Base-by-base conservation (phyloP, 2,329 filamentous ascomycete genomes). In the Cladosporium cucumerinum region DNA sequence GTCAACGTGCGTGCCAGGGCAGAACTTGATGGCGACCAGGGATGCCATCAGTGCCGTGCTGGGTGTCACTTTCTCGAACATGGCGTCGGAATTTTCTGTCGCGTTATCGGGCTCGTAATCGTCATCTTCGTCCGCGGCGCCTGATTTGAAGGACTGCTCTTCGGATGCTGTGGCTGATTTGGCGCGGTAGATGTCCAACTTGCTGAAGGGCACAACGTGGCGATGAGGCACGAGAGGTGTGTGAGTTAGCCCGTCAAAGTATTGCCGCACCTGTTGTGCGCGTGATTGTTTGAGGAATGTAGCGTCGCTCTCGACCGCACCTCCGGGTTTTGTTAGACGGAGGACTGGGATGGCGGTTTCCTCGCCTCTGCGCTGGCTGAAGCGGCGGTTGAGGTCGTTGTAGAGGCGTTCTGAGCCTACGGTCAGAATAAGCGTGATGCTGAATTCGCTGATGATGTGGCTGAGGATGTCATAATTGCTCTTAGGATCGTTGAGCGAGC, bases 191-290 rank as follows among this genome's bases (percentile, higher is more conserved):
- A 98, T 84, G 1, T 86, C 83, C 46, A 97, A 76, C 10, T 88
- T 86, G 65, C 87, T 84, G 74, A 93, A 95, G 67, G 92, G 89
- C 5, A 96, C 86, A 66, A 90, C 89, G 72, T 96, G 92, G 7
- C 92, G 96, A 71, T 93, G 90, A 0, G 95, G 95, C 54, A 91
- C 95, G 2, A 99, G 82, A 0, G 91, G 90, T 65, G 90, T 86
- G 59, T 74, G 74, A 1, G 69, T 79, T 68, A 91, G 89, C 11
- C 95, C 95, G 75, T 97, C 99, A 80, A 99, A 99, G 78, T 99
- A 99, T 71, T 93, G 89, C 69, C 90, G 89, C 61, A 97, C 93
- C 59, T 90, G 86, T 0, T 89, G 86, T 72, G 96, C 91, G 52
- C 90, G 86, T 5, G 86, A 79, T 18, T 87, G 84, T 72, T 91